Conservation (phyloP, 768 basidiomycete species). For the Phylloporus rhodoxanthus region DNA sequence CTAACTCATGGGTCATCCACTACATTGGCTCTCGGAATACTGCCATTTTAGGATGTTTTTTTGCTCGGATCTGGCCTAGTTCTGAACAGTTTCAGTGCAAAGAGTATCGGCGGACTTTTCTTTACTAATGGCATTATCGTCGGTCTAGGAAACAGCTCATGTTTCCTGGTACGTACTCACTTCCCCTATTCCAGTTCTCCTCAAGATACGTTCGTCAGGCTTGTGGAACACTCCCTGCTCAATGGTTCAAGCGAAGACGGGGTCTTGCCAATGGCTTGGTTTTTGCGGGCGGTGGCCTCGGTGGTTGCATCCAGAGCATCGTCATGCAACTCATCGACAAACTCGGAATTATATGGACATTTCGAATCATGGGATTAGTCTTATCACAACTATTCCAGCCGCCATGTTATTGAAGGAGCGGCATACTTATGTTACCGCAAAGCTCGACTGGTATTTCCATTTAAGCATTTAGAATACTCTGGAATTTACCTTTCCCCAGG, state of each 20-base stretch:
- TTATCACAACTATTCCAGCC: constrained; percentile 23
- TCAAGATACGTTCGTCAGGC: constrained; percentile 7
- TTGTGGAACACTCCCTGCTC: constrained; percentile 32
- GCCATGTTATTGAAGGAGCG: constrained; percentile 26
- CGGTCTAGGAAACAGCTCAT: constrained; percentile 26
- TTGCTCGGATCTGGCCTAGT: constrained; percentile 28
- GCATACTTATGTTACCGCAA: constrained; percentile 10
- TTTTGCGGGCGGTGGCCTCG: constrained; percentile 29
- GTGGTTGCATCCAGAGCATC: constrained; percentile 29
- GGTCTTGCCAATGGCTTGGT: constrained; percentile 34
- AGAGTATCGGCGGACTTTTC: constrained; percentile 21
- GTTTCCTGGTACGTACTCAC: constrained; percentile 17
- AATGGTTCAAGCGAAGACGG: constrained; percentile 30
- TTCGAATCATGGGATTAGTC: constrained; percentile 28
- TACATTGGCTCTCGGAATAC: constrained; percentile 26
- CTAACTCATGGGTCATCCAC: constrained; percentile 28
- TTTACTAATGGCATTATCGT: constrained; percentile 28
- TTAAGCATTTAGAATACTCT: neutral
- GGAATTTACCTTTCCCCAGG: constrained; percentile 11
- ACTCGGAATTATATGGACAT: constrained; percentile 29
- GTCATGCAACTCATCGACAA: constrained; percentile 23
- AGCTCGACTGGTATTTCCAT: constrained; percentile 19
- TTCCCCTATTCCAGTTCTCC: neutral
- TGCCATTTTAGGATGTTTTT: constrained; percentile 24
- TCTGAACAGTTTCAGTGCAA: constrained; percentile 21